These are phyloP conservation scores for Geranomyces variabilis DNA, from an alignment of 192 early-diverging fungal species.

Conservation along the genomic window DNA sequence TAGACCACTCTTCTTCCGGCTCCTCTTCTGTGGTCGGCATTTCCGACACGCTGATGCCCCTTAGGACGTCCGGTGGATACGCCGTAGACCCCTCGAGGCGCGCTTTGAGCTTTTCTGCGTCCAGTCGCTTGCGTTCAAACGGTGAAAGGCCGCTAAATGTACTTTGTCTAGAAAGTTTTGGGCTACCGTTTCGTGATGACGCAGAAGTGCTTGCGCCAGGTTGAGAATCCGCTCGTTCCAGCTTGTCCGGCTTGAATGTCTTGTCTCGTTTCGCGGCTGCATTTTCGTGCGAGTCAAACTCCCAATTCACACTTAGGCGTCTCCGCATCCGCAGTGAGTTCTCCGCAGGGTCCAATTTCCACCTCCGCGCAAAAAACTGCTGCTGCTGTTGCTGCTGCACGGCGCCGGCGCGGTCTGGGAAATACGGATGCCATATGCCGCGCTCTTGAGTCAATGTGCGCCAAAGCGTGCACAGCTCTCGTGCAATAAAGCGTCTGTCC, in stretches of 20 bases:
- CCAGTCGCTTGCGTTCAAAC: slow-evolving; percentile 3
- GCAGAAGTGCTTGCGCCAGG: neutral
- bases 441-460: slow-evolving; percentile 45
- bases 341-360: slow-evolving; percentile 49
- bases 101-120: slow-evolving; percentile 13
- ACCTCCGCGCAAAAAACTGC: slow-evolving; percentile 4
- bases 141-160: slow-evolving; percentile 9
- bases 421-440: slow-evolving; percentile 41
- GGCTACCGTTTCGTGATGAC: neutral
- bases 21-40: slow-evolving; percentile 21
- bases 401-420: neutral
- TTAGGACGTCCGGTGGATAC: slow-evolving; percentile 25
- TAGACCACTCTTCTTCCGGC: slow-evolving; percentile 49
- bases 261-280: slow-evolving; percentile 47
- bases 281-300: slow-evolving; percentile 50
- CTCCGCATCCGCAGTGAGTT: slow-evolving; percentile 49
- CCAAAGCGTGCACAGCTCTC: slow-evolving; percentile 33
- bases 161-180: slow-evolving; percentile 11
- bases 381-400: neutral
- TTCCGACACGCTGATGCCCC: slow-evolving; percentile 11
- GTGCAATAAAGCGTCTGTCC: slow-evolving; percentile 28
- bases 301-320: slow-evolving; percentile 43
- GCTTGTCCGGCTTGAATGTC: slow-evolving; percentile 14
- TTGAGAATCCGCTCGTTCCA: slow-evolving; percentile 4
- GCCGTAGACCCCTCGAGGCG: slow-evolving; percentile 1